phyloP scores from a whole-genome alignment of 129 eudicot genomes.

The Lactuca sativa region DNA sequence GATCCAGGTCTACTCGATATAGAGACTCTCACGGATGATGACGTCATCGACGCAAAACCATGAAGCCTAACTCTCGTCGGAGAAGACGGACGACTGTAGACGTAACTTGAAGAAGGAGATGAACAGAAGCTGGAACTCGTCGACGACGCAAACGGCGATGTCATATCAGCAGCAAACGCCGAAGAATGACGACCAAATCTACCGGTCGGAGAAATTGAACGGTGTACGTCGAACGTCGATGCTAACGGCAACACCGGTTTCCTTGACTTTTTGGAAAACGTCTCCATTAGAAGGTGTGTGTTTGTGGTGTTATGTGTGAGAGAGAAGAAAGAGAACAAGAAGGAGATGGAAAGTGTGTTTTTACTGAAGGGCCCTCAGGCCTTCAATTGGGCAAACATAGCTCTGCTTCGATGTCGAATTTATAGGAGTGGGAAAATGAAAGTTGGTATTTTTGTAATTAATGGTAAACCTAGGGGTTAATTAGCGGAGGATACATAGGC shows the following conservation, averaged over 20 bases:
- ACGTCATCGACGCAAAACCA: conserved; percentile 54
- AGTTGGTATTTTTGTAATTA: conserved; percentile 44
- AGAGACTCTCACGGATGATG: conserved; percentile 68
- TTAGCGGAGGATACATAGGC: conserved; percentile 16
- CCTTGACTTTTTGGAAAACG: conserved; percentile 49
- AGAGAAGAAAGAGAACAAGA: neutral
- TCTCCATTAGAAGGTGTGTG: conserved; percentile 37
- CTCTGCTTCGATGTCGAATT: conserved; percentile 53
- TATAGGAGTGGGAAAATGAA: conserved; percentile 43
- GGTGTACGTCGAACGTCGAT: conserved; percentile 35
- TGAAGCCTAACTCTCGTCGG: conserved; percentile 82
- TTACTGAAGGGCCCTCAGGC: conserved; percentile 63
- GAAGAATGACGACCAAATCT: conserved; percentile 32
- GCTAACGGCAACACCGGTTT: conserved; percentile 50
- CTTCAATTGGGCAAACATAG: conserved; percentile 93
- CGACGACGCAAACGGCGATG: conserved; percentile 61
- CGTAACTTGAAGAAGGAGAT: conserved; percentile 41
- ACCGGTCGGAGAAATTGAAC: conserved; percentile 44
- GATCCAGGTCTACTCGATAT: conserved; percentile 60
- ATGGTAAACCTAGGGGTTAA: conserved; percentile 20
- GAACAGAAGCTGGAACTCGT: conserved; percentile 57
- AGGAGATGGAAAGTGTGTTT: conserved; percentile 11
- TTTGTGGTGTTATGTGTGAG: conserved; percentile 22
- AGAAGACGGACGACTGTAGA: conserved; percentile 61
- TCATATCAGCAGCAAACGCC: conserved; percentile 35